phyloP scores from a whole-genome alignment of 1,139 yeast genomes.

The Scheffersomyces parashehatae region DNA sequence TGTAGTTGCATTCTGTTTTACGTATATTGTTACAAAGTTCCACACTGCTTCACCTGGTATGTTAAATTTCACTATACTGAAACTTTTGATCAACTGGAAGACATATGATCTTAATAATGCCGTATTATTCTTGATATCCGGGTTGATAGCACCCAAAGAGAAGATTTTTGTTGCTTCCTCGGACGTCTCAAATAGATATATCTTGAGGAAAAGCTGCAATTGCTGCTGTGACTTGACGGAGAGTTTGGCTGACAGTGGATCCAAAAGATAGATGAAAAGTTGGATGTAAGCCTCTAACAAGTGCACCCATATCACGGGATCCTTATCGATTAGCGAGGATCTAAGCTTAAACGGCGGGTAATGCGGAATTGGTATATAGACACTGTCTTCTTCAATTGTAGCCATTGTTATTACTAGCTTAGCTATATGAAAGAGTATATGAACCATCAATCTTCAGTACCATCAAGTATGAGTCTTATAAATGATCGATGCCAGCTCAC shows the following conservation, averaged over 20 bases:
- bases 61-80: slow-evolving; percentile 56
- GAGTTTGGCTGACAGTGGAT: slow-evolving; percentile 34
- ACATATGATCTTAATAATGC: slow-evolving; percentile 49
- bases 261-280: slow-evolving; percentile 47
- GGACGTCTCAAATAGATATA: slow-evolving; percentile 59
- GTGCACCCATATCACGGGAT: slow-evolving; percentile 82
- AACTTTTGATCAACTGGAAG: slow-evolving; percentile 50
- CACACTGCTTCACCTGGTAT: slow-evolving; percentile 61
- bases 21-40: slow-evolving; percentile 60
- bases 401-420: neutral
- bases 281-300: slow-evolving; percentile 61
- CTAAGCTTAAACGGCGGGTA: slow-evolving; percentile 74
- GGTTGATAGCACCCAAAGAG: slow-evolving; percentile 69
- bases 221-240: slow-evolving; percentile 59
- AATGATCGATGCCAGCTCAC: neutral
- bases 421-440: neutral
- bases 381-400: slow-evolving; percentile 14
- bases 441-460: too few species aligned
- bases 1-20: slow-evolving; percentile 40
- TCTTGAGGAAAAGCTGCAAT: slow-evolving; percentile 53
- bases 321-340: slow-evolving; percentile 73
- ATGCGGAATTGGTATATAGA: slow-evolving; percentile 58
- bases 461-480: neutral
- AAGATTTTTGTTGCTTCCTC: slow-evolving; percentile 60
- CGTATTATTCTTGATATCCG: slow-evolving; percentile 60